Conservation (phyloP, 495 filamentous ascomycete species). For the Neurospora pannonica region DNA sequence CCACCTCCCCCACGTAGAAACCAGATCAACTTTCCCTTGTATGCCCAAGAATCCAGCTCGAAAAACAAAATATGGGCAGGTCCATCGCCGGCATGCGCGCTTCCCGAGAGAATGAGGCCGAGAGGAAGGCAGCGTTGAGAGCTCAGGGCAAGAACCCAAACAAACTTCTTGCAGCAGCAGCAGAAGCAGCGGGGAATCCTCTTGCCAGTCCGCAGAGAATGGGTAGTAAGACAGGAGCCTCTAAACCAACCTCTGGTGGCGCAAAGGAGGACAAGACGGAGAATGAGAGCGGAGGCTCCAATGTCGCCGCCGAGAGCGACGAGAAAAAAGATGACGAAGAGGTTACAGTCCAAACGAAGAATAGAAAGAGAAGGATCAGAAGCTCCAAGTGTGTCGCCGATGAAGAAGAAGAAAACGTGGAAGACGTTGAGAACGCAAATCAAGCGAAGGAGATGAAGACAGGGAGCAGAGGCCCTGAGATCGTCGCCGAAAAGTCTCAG, state of each 20-base stretch:
- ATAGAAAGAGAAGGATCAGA: neutral
- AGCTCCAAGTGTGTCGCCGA: neutral
- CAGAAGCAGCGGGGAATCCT: neutral
- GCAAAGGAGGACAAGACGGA: too few relatives aligned
- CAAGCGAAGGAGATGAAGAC: neutral
- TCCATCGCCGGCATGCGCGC: neutral
- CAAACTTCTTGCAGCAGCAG: neutral
- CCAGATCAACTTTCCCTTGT: too few relatives aligned
- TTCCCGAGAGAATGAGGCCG: neutral
- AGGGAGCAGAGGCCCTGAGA: neutral
- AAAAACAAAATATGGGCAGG: neutral
- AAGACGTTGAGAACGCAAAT: neutral
- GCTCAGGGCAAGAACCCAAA: neutral
- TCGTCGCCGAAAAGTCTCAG: neutral
- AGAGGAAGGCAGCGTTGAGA: neutral
- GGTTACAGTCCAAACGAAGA: neutral
- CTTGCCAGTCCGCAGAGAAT: neutral
- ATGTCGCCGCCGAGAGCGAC: neutral
- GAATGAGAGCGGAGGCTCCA: neutral
- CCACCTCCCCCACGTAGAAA: too few relatives aligned
- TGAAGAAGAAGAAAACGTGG: neutral
- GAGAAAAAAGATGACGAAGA: neutral
- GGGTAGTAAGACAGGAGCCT: neutral
- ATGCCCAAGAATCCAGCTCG: too few relatives aligned
- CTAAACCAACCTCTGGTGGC: too few relatives aligned